Conservation (phyloP, 2,329 filamentous ascomycete genomes). For the Cladosporium cucumerinum region DNA sequence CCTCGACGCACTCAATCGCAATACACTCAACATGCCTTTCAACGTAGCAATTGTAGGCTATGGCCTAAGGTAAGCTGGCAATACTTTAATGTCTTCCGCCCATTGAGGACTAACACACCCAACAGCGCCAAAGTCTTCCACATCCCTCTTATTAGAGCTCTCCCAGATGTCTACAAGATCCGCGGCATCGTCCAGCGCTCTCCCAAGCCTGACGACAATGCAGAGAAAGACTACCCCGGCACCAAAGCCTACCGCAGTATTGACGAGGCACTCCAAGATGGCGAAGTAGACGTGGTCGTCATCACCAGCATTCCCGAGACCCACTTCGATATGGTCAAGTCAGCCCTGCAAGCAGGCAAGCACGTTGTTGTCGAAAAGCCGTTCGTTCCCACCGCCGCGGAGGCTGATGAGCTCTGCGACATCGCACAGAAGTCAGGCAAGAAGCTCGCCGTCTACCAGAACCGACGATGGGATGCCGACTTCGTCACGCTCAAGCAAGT, state of each 20-base stretch:
- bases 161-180: constrained; percentile 60
- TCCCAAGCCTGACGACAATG: constrained; percentile 62
- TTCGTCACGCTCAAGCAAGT: constrained; percentile 68
- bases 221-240: constrained; percentile 63
- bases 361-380: constrained; percentile 81
- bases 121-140: constrained; percentile 71
- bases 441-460: constrained; percentile 48
- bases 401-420: constrained; percentile 60
- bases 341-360: constrained; percentile 67
- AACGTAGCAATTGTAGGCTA: constrained; percentile 61
- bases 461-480: constrained; percentile 74
- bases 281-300: constrained; percentile 65
- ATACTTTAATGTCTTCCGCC: neutral
- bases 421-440: constrained; percentile 39
- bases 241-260: constrained; percentile 62
- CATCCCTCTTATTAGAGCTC: constrained; percentile 70
- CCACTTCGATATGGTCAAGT: constrained; percentile 64
- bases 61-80: constrained; percentile 45
- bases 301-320: constrained; percentile 69
- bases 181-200: constrained; percentile 73
- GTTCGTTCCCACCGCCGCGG: constrained; percentile 67
- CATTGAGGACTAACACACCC: neutral
- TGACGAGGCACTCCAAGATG: constrained; percentile 63
- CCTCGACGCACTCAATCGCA: neutral
- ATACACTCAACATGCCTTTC: constrained; percentile 31